phyloP scores from a whole-genome alignment of 1,284 basidiomycete species.

The Cutaneotrichosporon sp. region DNA sequence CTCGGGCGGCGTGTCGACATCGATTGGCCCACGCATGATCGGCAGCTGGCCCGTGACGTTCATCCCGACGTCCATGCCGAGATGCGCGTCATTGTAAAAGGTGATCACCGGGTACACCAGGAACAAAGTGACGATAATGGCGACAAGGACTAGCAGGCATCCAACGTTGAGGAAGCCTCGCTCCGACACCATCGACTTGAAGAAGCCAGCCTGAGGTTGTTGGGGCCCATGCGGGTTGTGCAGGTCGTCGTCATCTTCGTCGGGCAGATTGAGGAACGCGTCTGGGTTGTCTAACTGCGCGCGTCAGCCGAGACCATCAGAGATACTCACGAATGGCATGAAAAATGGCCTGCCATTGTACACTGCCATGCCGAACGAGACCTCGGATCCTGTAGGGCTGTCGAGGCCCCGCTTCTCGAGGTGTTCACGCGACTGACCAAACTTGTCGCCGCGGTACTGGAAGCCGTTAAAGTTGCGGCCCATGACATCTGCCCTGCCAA shows the following conservation, averaged over 20 bases:
- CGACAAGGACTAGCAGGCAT: slow-evolving; percentile 55
- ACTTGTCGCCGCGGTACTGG: too few species aligned
- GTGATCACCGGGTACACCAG: slow-evolving; percentile 73
- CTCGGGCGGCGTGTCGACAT: slow-evolving; percentile 60
- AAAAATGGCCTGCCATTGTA: slow-evolving; percentile 4
- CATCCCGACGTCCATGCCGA: slow-evolving; percentile 57
- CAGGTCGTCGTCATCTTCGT: slow-evolving; percentile 46
- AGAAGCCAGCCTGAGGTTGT: slow-evolving; percentile 11
- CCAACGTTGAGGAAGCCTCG: slow-evolving; percentile 14
- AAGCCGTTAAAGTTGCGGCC: background rate
- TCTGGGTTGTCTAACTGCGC: slow-evolving; percentile 20
- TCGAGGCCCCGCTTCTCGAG: too few species aligned
- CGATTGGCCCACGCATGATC: slow-evolving; percentile 55
- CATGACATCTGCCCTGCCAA: background rate
- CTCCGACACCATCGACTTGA: slow-evolving; percentile 5
- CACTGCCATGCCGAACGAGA: too few species aligned
- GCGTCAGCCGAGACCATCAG: too few species aligned
- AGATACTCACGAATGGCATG: slow-evolving; percentile 5
- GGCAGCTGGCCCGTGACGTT: slow-evolving; percentile 55
- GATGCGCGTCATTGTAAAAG: slow-evolving; percentile 47
- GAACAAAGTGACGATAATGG: slow-evolving; percentile 54
- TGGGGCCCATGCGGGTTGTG: slow-evolving; percentile 36
- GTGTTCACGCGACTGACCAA: too few species aligned
- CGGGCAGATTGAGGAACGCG: slow-evolving; percentile 27
- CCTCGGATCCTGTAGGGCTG: too few species aligned